Evolutionary conservation across 2,329 filamentous ascomycete species (phyloP), one percentile per base, ranked within the genome.

Genomic region (Rutstroemia sp.): DNA sequence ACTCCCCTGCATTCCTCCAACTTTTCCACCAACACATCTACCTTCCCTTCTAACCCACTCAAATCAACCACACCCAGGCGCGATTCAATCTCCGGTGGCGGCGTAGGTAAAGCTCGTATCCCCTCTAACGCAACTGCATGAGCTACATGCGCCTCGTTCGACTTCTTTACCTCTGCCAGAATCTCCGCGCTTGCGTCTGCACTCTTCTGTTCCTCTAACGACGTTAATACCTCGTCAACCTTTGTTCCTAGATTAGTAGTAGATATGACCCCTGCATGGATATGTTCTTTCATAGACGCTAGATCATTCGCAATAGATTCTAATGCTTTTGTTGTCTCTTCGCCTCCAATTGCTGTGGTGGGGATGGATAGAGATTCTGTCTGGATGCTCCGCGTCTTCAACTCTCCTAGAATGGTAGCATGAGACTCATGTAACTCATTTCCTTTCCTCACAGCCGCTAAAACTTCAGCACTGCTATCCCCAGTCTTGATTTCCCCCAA

Each of bases 341-440:
- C 19, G 5, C 36, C 47, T 21, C 14, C 38, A n/a, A 21, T 48
- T 38, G 38, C 10, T 21, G 27, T 36, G 2, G n/a, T 12, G 8
- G n/a, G n/a, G 16, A 19, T 9, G 14, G 40, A 12, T 19, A 19
- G 40, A 17, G 44, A n/a, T 45, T 9, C 46, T 14, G 19, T 5
- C 10, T 19, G 21, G 14, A 48, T 14, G 48, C 19, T 44, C 27
- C n/a, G 25, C 30, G 56, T 40, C 48, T 59, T 64, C 27, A 64
- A 44, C 25, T 57, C 59, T 9, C 47, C 56, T 48, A 65, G 40
- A 9, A 50, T 56, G 23, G 58, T 51, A 19, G 63, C 52, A 59
- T 68, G 64, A 9, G 61, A 53, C 9, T 57, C 54, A 54, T 66
- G 64, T 4, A 57, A 62, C 7, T 65, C 63, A n/a, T 67, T 66